Evolutionary conservation across 306 rosid species (phyloP), one percentile per base, ranked within the genome.

Genomic region (Pyrus communis): DNA sequence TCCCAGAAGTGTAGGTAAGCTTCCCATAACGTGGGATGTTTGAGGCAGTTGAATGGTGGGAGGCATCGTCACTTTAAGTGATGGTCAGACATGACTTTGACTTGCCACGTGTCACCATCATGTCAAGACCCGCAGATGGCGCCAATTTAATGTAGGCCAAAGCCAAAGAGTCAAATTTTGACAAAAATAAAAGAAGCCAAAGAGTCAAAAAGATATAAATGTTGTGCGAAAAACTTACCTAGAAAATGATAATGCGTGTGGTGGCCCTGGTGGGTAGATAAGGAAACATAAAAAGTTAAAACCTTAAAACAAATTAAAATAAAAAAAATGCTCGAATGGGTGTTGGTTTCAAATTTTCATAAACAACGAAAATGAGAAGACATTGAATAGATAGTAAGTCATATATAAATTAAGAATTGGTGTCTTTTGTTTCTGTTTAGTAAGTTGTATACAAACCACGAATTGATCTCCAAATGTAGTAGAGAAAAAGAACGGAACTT

Each of bases 1-100:
- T 4, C 18, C 1, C 2, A 4, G 1, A 15, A 49, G 21, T 17
- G 21, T 49, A 49, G 55, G 55, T 49, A 2, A 17, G 21, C 22
- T 58, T 12, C 27, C 63, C 7, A 70, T 61, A 70, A 70, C 84
- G 38, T 81, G 71, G 69, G 75, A 57, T 71, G 84, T 40, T 70
- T 22, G 17, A 57, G 6, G 6, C 12, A 12, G 33, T 38, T 15
- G 63, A 6, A 18, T 59, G 64, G 4, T 54, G 67, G n/a, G 17
- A 14, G 38, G 67, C 22, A 35, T 11, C 51, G 2, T 77, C 46
- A 28, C 59, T 38, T 69, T 72, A 49, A 40, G 59, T 67, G 74
- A 43, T 38, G 76, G 19, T 30, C 38, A 38, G 38, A 4, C 61
- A 23, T 51, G 23, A 40, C 11, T n/a, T n/a, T n/a, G 31, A 21